phyloP scores from a whole-genome alignment of 129 eudicot species.

The Silybum marianum region DNA sequence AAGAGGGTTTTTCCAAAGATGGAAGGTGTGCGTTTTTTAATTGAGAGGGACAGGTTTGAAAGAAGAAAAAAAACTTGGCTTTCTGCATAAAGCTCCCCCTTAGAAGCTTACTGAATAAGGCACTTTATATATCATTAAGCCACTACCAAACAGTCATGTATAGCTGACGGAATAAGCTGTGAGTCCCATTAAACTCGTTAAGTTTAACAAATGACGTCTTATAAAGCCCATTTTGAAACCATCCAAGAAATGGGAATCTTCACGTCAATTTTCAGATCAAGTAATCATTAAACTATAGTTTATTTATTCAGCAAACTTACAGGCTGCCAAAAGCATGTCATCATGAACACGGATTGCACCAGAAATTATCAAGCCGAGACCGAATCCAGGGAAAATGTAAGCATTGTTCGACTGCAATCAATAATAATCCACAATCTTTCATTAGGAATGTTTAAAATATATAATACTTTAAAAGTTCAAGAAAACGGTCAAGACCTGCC shows the following conservation, averaged over 20 bases:
- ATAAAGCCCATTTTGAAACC: not conserved
- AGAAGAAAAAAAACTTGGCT: not conserved
- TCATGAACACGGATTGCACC: constrained; percentile 83
- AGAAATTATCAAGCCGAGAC: constrained; percentile 74
- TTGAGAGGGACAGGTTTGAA: not conserved
- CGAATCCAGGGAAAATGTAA: constrained; percentile 78
- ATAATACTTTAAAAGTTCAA: not conserved
- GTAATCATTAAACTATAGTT: not conserved
- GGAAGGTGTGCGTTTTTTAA: too few species aligned
- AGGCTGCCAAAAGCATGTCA: constrained; percentile 80
- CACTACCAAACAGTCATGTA: too few species aligned
- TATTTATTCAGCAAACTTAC: constrained; percentile 41
- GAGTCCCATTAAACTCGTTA: too few species aligned
- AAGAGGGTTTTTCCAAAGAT: too few species aligned
- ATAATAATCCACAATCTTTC: constrained; percentile 15
- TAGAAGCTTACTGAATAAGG: too few species aligned
- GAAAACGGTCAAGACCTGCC: constrained; percentile 52
- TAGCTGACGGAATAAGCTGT: too few species aligned
- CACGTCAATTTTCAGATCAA: not conserved
- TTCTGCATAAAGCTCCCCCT: too few species aligned
- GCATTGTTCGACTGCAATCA: constrained; percentile 67
- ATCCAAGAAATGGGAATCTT: not conserved
- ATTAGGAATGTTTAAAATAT: not conserved
- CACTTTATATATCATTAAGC: too few species aligned
- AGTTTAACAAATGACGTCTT: not conserved